Percentiles rank a stretch among this genome's conserved stretches.
phyloP scores from a whole-genome alignment of 2,329 filamentous ascomycete species.

The Dothidotthia symphoricarpi region DNA sequence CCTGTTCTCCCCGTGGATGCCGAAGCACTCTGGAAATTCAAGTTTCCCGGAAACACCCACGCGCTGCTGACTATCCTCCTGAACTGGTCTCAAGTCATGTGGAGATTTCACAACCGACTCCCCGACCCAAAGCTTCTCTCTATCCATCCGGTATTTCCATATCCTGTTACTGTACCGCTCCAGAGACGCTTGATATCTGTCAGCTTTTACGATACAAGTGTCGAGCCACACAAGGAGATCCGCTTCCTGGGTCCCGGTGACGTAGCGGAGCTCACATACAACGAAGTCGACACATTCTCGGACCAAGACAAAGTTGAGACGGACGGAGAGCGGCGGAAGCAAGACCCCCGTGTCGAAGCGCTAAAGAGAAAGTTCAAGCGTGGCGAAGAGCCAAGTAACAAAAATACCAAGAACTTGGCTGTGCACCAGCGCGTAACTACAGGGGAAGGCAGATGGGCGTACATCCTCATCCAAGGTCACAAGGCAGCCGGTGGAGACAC shows the following conservation, averaged over 20 bases:
- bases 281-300: constrained; percentile 24
- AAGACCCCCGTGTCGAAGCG: not conserved
- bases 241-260: constrained; percentile 20
- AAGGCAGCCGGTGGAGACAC: not conserved
- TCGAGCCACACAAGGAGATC: constrained; percentile 17
- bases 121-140: constrained; percentile 11
- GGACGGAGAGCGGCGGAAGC: not conserved
- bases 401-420: not conserved
- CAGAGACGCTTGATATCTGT: constrained; percentile 14
- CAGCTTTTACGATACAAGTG: constrained; percentile 21
- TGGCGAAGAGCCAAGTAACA: not conserved
- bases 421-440: constrained; percentile 4
- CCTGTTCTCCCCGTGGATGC: constrained; percentile 6
- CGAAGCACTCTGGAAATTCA: constrained; percentile 3
- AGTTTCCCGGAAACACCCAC: constrained; percentile 17
- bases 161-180: constrained; percentile 9
- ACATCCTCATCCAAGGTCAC: constrained; percentile 12
- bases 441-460: constrained; percentile 19
- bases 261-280: constrained; percentile 13
- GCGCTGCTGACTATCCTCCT: constrained; percentile 17
- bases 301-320: not conserved
- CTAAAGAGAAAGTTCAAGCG: constrained; percentile 4
- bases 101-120: constrained; percentile 7
- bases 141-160: constrained; percentile 18
- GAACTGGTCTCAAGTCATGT: constrained; percentile 21